Evolutionary conservation across 176 grass and related monocot species (phyloP), one percentile per base, ranked within the genome.

Genomic region (Secale cereale): DNA sequence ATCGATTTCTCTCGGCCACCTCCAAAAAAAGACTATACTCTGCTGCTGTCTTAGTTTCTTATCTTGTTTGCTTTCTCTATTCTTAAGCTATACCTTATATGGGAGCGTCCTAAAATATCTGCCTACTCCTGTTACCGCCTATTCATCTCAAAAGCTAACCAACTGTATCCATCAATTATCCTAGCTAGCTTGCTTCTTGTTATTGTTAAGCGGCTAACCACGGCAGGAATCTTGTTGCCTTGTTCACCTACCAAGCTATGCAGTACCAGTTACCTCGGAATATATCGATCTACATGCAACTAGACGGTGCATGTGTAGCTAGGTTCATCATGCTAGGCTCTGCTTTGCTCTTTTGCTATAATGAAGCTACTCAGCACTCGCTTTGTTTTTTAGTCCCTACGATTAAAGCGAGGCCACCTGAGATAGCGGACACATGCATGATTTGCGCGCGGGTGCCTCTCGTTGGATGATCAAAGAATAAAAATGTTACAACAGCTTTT

Each of bases 81-180:
- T 87, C 76, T 84, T 83, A 87, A 80, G 68, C 62, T 23, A 84
- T 87, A 70, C 81, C 89, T 79, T 60, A 80, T 84, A 84, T 91
- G 81, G 88, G 89, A 91, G 80, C 89, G 25, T 91, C 80, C 89
- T 91, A 87, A 87, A 87, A 84, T 76, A 84, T 87, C 85, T 57
- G 40, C 22, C 57, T 37, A 62, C 64, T 57, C 59, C 73, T 41
- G 54, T 65, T 82, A 57, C 6, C 40, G 73, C 6, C 41, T 80
- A 75, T 22, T 8, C 54, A 52, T 79, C 61, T 74, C 26, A 66
- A 57, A 87, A 87, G 46, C 40, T 35, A 65, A 17, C 72, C 28
- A 62, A 57, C 54, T 57, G 19, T 9, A 57, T 19, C 48, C 48
- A 17, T 52, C 43, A 37, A n/a, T 30, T 25, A 46, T 27, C 40